Percentiles rank a stretch among this genome's conserved stretches.
Conservation (phyloP, 2,329 filamentous ascomycete species). For the Ophiosphaerella narmari region DNA sequence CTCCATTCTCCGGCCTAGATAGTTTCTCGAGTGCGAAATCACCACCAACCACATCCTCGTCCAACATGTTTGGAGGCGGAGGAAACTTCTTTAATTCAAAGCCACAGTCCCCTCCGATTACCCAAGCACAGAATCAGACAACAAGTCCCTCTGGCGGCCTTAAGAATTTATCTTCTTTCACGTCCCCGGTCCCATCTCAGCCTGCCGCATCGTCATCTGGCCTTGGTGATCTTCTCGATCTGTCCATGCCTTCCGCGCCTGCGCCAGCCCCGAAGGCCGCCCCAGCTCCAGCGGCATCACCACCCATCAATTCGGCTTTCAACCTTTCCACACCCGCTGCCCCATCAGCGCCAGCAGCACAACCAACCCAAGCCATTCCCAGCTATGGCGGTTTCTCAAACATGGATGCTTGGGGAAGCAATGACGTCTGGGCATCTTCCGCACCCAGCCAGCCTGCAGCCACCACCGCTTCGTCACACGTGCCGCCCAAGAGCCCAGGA, state of each 20-base stretch:
- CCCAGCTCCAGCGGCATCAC: conserved; percentile 38
- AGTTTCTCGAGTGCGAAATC: conserved; percentile 55
- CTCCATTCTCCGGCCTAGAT: conserved; percentile 67
- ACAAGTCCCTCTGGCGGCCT: conserved; percentile 62
- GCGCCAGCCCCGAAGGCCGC: conserved; percentile 30
- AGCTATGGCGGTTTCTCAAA: conserved; percentile 53
- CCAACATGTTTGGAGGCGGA: conserved; percentile 62
- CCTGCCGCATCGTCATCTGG: conserved; percentile 55
- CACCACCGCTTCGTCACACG: conserved; percentile 42
- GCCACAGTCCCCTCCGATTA: conserved; percentile 57
- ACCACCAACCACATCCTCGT: conserved; percentile 50
- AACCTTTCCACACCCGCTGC: conserved; percentile 50
- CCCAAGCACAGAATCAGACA: conserved; percentile 52
- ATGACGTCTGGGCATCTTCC: conserved; percentile 77
- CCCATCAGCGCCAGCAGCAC: conserved; percentile 42
- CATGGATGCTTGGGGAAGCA: conserved; percentile 80
- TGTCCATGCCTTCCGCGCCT: conserved; percentile 52
- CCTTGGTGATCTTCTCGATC: conserved; percentile 80
- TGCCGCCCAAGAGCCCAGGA: conserved; percentile 54
- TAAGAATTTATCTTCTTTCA: conserved; percentile 68
- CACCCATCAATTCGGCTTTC: conserved; percentile 70
- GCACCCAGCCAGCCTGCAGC: conserved; percentile 59
- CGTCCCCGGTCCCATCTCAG: conserved; percentile 56
- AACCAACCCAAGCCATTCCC: conserved; percentile 36
- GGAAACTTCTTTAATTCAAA: conserved; percentile 83